Evolutionary conservation across 345 rosid genomes (phyloP).

Genomic region (Rhodomyrtus tomentosa): DNA sequence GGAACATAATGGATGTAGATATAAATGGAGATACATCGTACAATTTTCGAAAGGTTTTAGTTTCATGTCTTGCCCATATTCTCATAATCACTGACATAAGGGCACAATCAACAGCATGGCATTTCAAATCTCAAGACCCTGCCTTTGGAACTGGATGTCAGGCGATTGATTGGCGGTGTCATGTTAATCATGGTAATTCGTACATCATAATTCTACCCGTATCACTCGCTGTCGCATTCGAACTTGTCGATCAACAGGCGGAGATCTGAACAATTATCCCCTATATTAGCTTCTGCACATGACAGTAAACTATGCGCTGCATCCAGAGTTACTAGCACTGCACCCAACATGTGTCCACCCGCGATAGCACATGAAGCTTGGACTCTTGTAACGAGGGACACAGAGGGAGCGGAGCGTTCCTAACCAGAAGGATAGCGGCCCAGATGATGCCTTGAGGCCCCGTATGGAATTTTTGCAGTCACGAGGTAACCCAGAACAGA

Average conservation of each 20-base stretch:
- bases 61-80: not conserved
- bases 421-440: conserved; percentile 22
- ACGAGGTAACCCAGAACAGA: conserved; percentile 88
- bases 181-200: not conserved
- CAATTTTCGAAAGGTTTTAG: not conserved
- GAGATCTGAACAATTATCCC: not conserved
- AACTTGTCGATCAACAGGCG: not conserved
- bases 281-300: not conserved
- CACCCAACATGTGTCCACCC: not conserved
- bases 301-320: not conserved
- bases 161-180: not conserved
- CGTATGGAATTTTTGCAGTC: conserved; percentile 53
- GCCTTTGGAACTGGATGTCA: not conserved
- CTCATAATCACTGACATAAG: not conserved
- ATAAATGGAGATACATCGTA: not conserved
- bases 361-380: not conserved
- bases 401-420: not conserved
- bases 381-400: not conserved
- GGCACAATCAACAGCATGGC: not conserved
- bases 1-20: not conserved
- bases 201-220: not conserved
- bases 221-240: not conserved
- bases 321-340: not conserved
- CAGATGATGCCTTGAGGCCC: conserved; percentile 18
- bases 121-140: not conserved